These are phyloP conservation scores for Aureobasidium mangrovei DNA, from an alignment of 2,329 filamentous ascomycete genomes.

Conservation along the genomic window DNA sequence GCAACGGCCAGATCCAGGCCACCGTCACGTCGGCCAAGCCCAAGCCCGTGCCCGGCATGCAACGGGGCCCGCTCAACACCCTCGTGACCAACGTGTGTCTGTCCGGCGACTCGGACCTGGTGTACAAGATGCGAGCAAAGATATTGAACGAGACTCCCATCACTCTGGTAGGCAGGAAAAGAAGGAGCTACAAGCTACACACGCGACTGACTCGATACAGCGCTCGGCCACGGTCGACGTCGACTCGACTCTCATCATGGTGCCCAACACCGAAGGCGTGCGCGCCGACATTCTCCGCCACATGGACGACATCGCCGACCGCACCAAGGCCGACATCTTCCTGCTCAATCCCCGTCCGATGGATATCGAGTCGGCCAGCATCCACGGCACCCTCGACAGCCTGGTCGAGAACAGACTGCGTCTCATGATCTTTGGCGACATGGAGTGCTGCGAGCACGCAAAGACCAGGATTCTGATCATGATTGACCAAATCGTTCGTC, in stretches of 20 bases:
- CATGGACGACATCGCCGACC: slow-evolving; percentile 76
- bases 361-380: slow-evolving; percentile 67
- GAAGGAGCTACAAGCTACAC: neutral
- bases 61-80: slow-evolving; percentile 41
- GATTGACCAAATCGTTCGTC: slow-evolving; percentile 81
- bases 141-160: slow-evolving; percentile 89
- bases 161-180: slow-evolving; percentile 61
- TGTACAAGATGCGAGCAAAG: slow-evolving; percentile 80
- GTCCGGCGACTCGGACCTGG: slow-evolving; percentile 76
- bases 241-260: slow-evolving; percentile 81
- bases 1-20: slow-evolving; percentile 61
- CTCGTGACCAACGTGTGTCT: slow-evolving; percentile 77
- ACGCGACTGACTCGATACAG: slow-evolving; percentile 42
- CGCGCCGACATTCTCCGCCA: slow-evolving; percentile 71
- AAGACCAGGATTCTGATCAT: slow-evolving; percentile 95
- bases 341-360: slow-evolving; percentile 76
- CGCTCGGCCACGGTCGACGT: slow-evolving; percentile 90
- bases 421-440: slow-evolving; percentile 89
- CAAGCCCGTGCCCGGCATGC: slow-evolving; percentile 47
- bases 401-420: slow-evolving; percentile 81
- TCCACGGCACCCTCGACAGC: slow-evolving; percentile 68
- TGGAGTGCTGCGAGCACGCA: slow-evolving; percentile 90
- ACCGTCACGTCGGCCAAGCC: slow-evolving; percentile 75
- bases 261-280: slow-evolving; percentile 58
- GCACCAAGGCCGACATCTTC: slow-evolving; percentile 94